Evolutionary conservation across 192 early-diverging fungal genomes (phyloP).

Genomic region (Coemansia guatemalensis): DNA sequence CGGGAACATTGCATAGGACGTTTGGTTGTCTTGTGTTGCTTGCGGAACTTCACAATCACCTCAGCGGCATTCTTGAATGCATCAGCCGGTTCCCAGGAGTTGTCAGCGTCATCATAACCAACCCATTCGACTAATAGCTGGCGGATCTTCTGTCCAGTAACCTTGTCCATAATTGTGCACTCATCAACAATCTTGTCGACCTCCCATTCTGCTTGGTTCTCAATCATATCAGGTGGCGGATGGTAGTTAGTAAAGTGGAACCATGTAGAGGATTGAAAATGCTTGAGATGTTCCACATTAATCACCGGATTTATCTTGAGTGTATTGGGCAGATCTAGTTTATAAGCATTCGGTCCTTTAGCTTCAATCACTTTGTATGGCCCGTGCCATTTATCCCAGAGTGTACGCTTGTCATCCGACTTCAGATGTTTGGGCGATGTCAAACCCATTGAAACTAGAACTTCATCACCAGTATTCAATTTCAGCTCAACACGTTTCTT

Average conservation of each 20-base stretch:
- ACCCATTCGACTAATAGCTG: too few species aligned
- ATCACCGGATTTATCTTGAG: conserved; percentile 1
- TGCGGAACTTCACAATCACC: too few species aligned
- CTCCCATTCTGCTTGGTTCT: neutral
- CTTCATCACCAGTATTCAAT: conserved; percentile 6
- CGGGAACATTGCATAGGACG: too few species aligned
- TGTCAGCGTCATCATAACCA: too few species aligned
- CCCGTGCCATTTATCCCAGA: conserved; percentile 13
- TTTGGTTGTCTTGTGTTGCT: too few species aligned
- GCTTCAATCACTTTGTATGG: conserved; percentile 4
- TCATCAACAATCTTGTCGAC: neutral
- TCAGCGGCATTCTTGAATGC: too few species aligned
- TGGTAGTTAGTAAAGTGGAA: neutral
- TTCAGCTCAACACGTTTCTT: neutral
- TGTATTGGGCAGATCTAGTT: neutral
- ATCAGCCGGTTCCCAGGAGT: too few species aligned
- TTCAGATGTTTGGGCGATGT: neutral
- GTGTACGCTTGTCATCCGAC: neutral
- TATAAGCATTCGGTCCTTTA: neutral
- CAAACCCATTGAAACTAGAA: neutral
- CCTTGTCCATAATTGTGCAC: neutral
- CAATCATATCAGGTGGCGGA: neutral
- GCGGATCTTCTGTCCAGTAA: too few species aligned
- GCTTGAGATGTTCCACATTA: neutral
- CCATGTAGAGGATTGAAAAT: neutral